Base-by-base conservation (phyloP, 73 alveolate genomes). In the Paramecium biaurelia region DNA sequence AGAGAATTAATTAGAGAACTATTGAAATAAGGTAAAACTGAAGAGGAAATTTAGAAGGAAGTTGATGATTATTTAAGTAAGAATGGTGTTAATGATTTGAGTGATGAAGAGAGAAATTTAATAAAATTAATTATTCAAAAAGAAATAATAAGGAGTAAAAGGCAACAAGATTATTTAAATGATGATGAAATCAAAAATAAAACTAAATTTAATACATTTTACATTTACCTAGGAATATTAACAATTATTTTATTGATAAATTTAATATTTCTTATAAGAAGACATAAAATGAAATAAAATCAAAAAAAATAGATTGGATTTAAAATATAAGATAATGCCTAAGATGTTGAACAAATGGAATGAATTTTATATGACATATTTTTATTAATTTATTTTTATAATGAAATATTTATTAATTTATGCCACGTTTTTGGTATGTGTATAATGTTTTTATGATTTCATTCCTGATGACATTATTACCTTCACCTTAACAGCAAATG, bases 391-490 rank as follows among this genome's bases (percentile, higher is more conserved):
- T 15, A 53, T 53, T n/a, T 63, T 30, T 14, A 63, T 4, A 63
- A 26, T 30, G 84, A 26, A 26, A 26, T 63, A 30, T 12, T 63
- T 30, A 6, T 20, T 63, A 26, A 21, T 63, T 63, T 63, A 63
- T 63, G 47, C 90, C 90, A 79, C 90, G 76, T 79, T 79, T 79
- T 24, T 43, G 42, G 21, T 45, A 15, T 23, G 49, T 18, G 74
- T 23, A 11, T 9, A 45, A 7, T 58, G 41, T 20, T 79, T 79
- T 34, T 79, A 30, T 79, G 76, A 79, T 42, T 41, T 79, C 7
- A 41, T 47, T 8, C 90, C 76, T 23, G 76, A 79, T 79, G 90
- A 79, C 56, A 20, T 79, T 24, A 34, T 79, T 0, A 79, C 90
- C 21, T 79, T 79, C 43, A 4, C 63, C 1, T 45, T 47, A 8